Evolutionary conservation across 2,329 filamentous ascomycete species (phyloP), one percentile per base, ranked within the genome.

Genomic region (Calonectria fujianensis): DNA sequence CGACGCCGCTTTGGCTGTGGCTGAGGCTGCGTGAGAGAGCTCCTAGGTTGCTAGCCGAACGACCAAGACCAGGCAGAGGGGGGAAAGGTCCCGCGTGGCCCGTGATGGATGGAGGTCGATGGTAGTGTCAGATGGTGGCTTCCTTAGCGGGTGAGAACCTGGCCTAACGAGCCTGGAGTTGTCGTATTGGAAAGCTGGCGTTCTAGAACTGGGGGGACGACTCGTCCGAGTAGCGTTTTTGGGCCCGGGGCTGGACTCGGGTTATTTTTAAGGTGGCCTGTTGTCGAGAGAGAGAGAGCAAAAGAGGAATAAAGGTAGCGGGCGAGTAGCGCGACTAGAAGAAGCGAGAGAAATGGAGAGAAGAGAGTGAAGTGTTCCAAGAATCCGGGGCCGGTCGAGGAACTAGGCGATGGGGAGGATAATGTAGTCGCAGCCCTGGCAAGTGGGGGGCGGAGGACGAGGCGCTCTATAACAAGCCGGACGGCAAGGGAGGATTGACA

Each of bases 321-420:
- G 18, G 41, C 9, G 41, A 48, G 41, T 48, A 48, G 20, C 20
- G 41, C 9, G 41, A 48, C 41, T n/a, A 48, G 41, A n/a, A n/a
- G 29, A 54, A 31, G 59, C 31, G 14, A 35, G 8, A 18, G 20
- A 14, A 16, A 29, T 39, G 41, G 24, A 35, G 24, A 45, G 39
- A 39, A 31, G 54, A 29, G 18, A 52, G 39, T 11, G 52, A 50
- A 29, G 27, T 41, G 65, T 78, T 67, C 70, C 70, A 69, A 66
- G 74, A 54, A 72, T 73, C 71, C 61, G 75, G 72, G 72, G 74
- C 76, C 63, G 78, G 75, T 48, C 16, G 50, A 37, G 41, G 10
- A 31, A 63, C 37, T 71, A 65, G 52, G 29, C 48, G 69, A 71
- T 52, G 59, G 48, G 48, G 52, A 63, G 59, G 72, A 41, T 57